Evolutionary conservation across 2,329 filamentous ascomycete species (phyloP), one percentile per base, ranked within the genome.

Genomic region (Penicillium sp.): DNA sequence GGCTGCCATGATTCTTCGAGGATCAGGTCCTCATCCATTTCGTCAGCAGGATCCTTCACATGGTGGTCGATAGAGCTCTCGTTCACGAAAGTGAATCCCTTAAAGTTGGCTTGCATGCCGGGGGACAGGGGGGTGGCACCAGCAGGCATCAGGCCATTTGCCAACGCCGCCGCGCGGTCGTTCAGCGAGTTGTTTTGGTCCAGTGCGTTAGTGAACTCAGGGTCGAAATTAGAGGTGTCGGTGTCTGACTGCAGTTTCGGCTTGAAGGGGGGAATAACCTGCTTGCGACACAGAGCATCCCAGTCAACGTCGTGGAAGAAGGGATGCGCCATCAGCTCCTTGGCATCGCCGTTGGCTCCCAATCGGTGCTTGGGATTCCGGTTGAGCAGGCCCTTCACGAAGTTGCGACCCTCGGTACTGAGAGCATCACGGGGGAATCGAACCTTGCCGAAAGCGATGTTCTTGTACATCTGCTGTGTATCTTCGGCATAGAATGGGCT

Each of bases 401-500:
- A 98, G 72, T 95, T 97, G 51, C 93, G 83, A 51, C 93, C 93
- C 71, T 98, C 93, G 35, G 90, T 87, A 53, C 90, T 96, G 28
- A 98, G 77, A 1, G 93, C 95, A 70, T 98, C 93, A 58, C 91
- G 83, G 6, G 93, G 93, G 70, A 98, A 98, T 53, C 93, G 82
- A 50, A 98, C 93, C 69, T 98, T 98, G 67, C 93, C 93, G 66
- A 98, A 98, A 0, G 93, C 93, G 68, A 98, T 98, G 75, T 98
- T 98, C 78, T 98, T 98, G 78, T 98, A 98, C 93, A 98, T 98
- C 71, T 98, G 93, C 72, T 98, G 93, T 0, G 93, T 98, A 66
- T 98, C 93, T 66, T 98, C 93, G 49, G 93, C 93, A 63, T 97
- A 98, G 74, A 98, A 98, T 0, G 93, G 93, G 64, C 90, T 96